Conservation (phyloP, 352 stramenopile genomes). For the Phytophthora gonapodyides region DNA sequence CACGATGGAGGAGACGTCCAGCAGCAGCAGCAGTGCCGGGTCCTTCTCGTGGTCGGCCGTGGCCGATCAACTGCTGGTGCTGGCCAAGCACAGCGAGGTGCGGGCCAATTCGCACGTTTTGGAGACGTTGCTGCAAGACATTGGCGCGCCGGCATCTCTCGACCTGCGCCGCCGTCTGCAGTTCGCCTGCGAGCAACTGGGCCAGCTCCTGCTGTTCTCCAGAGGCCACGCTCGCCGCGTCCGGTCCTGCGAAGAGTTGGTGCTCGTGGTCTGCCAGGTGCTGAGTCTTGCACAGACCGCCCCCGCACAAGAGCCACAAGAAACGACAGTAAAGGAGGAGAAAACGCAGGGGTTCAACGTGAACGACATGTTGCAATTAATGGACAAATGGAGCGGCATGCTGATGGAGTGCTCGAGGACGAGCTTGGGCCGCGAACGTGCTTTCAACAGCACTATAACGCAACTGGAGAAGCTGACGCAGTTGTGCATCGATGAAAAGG, state of each 20-base stretch:
- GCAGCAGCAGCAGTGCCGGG: neutral
- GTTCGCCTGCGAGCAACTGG: constrained; percentile 12
- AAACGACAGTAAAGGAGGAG: neutral
- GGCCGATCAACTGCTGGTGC: constrained; percentile 13
- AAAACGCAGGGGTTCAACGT: constrained; percentile 8
- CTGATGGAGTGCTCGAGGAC: constrained; percentile 4
- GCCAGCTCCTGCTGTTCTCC: constrained; percentile 11
- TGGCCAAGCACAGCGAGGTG: constrained; percentile 28
- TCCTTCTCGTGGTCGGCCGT: constrained; percentile 22
- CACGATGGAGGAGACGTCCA: neutral
- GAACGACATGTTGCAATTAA: constrained; percentile 8
- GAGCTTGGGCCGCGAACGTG: neutral
- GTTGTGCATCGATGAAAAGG: constrained; percentile 5
- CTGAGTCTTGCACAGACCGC: constrained; percentile 26
- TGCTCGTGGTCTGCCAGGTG: constrained; percentile 31
- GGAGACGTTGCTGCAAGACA: constrained; percentile 12
- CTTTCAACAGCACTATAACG: constrained; percentile 13
- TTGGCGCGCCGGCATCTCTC: neutral
- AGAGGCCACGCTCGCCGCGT: constrained; percentile 8
- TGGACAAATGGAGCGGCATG: constrained; percentile 22
- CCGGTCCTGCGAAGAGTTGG: constrained; percentile 12
- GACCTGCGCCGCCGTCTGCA: constrained; percentile 4
- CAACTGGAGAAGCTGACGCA: constrained; percentile 9
- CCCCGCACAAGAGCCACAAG: neutral
- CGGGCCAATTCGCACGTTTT: constrained; percentile 4